A percentile compares a stretch with the other conserved stretches of the same genome.
These are phyloP conservation scores for Canavalia gladiata DNA, from an alignment of 306 rosid species.

Conservation along the genomic window DNA sequence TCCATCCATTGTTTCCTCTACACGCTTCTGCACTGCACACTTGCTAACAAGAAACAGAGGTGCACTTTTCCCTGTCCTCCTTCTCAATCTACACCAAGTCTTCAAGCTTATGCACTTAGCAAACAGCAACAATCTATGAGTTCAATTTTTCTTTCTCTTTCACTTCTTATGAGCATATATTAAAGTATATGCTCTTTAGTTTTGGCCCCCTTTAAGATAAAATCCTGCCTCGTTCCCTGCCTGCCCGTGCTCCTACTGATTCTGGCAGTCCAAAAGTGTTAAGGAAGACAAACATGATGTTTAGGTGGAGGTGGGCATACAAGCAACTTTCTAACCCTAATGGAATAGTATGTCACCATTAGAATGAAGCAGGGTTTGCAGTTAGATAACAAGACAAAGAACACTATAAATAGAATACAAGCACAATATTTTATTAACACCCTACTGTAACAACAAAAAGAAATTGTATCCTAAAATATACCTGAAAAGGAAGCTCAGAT, in stretches of 20 bases:
- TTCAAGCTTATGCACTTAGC: no score
- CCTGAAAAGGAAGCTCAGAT: conserved; percentile 18
- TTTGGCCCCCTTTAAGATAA: no score
- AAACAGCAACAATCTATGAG: no score
- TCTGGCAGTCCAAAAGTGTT: background rate
- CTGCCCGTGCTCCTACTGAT: background rate
- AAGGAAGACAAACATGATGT: conserved; percentile 8
- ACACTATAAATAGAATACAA: background rate
- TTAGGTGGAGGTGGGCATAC: background rate
- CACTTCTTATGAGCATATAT: no score
- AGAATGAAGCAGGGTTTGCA: conserved; percentile 9
- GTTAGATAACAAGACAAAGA: conserved; percentile 17
- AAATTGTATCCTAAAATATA: background rate
- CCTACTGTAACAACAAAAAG: conserved; percentile 1
- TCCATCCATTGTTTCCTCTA: no score
- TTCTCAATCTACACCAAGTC: no score
- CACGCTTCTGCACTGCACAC: no score
- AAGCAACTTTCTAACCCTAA: conserved; percentile 23
- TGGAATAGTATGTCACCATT: background rate
- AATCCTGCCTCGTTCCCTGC: no score
- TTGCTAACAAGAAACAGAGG: no score
- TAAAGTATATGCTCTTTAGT: no score
- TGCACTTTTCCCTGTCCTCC: no score
- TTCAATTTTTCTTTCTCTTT: no score
- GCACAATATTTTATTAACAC: conserved; percentile 10